These are phyloP conservation scores for Starmerella stellata DNA, from an alignment of 805 yeast genomes.

Conservation along the genomic window DNA sequence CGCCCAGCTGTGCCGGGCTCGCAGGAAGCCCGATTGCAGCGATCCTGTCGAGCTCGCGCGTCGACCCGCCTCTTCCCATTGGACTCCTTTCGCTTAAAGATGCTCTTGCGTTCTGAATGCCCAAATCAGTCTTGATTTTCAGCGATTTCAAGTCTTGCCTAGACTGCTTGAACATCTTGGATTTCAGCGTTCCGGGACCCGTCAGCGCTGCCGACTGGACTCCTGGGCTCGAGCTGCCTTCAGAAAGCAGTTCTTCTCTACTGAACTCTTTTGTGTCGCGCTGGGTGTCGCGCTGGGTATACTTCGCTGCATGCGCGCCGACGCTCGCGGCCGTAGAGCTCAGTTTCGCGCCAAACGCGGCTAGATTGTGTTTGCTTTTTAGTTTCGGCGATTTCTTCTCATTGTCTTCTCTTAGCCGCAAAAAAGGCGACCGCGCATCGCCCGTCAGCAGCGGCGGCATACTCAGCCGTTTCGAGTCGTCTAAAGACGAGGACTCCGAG, in stretches of 20 bases:
- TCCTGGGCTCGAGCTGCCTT: slow-evolving; percentile 4
- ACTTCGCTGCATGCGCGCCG: slow-evolving; percentile 20
- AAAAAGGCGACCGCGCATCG: neutral
- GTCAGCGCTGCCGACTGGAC: neutral
- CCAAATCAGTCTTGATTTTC: slow-evolving; percentile 18
- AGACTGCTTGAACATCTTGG: slow-evolving; percentile 23
- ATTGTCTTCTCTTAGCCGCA: neutral
- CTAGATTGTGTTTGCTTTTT: slow-evolving; percentile 14
- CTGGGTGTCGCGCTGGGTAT: slow-evolving; percentile 7
- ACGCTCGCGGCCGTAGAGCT: slow-evolving; percentile 21
- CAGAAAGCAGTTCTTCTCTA: slow-evolving; percentile 12
- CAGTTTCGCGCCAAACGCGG: slow-evolving; percentile 17
- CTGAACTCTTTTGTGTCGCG: slow-evolving; percentile 2
- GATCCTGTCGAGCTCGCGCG: slow-evolving; percentile 24
- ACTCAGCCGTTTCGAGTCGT: neutral
- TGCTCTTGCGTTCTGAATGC: slow-evolving; percentile 17
- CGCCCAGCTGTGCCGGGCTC: slow-evolving; percentile 9
- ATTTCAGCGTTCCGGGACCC: slow-evolving; percentile 14
- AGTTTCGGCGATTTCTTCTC: slow-evolving; percentile 12
- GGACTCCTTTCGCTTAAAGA: slow-evolving; percentile 20
- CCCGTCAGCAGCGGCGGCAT: neutral
- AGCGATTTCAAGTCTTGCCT: slow-evolving; percentile 17
- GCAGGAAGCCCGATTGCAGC: slow-evolving; percentile 21
- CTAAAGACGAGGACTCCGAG: no score
- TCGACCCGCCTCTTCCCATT: slow-evolving; percentile 20